Evolutionary conservation across 495 filamentous ascomycete genomes (phyloP).

Genomic region (Beverwykella pulmonaria): DNA sequence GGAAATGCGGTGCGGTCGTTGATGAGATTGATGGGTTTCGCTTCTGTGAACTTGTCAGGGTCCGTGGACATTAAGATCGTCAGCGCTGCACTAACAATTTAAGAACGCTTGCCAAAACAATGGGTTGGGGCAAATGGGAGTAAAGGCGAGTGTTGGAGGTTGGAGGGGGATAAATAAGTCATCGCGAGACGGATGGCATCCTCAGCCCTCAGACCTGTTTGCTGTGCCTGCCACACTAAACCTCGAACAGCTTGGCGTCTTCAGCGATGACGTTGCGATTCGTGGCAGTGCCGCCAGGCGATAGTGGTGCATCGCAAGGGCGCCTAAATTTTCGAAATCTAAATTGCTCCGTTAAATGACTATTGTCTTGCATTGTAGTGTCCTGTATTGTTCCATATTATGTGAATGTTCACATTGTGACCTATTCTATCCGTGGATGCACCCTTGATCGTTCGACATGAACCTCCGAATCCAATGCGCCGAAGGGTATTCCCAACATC

Average conservation of each 20-base stretch:
- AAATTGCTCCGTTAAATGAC: too few species aligned
- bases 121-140: background rate
- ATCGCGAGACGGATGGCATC: background rate
- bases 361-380: too few species aligned
- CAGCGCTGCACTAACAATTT: too few species aligned
- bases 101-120: too few species aligned
- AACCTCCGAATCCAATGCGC: background rate
- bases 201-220: background rate
- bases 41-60: too few species aligned
- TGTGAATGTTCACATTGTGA: conserved; percentile 7
- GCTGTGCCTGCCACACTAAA: background rate
- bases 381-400: too few species aligned
- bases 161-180: background rate
- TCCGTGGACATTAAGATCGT: too few species aligned
- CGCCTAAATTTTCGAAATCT: background rate
- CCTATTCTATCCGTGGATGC: conserved; percentile 3
- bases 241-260: background rate
- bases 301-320: background rate
- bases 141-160: background rate
- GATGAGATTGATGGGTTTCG: background rate
- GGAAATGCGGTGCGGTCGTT: background rate
- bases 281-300: conserved; percentile 8
- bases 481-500: background rate
- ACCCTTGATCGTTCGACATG: background rate
- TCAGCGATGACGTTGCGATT: conserved; percentile 18